These are phyloP conservation scores for Neoascochyta sp. DNA, from an alignment of 2,329 filamentous ascomycete genomes.

Conservation along the genomic window DNA sequence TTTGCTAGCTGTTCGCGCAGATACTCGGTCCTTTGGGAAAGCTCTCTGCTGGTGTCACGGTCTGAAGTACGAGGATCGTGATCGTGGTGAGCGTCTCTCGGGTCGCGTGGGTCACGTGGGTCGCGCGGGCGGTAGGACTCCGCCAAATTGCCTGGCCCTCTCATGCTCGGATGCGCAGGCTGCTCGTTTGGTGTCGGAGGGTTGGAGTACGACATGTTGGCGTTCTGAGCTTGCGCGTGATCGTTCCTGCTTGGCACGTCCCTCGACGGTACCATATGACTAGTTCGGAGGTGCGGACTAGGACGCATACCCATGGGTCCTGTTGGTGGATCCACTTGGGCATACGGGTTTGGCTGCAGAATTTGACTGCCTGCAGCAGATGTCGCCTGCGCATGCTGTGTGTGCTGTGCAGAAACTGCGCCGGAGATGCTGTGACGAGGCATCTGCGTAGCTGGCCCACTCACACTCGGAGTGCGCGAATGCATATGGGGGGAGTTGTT, in stretches of 20 bases:
- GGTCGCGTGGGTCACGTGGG: conserved; percentile 27
- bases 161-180: conserved; percentile 20
- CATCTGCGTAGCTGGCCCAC: conserved; percentile 22
- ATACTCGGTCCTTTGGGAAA: conserved; percentile 29
- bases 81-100: conserved; percentile 27
- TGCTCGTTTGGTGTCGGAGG: conserved; percentile 33
- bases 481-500: conserved; percentile 34
- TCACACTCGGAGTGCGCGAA: conserved; percentile 35
- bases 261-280: conserved; percentile 26
- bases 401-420: conserved; percentile 16
- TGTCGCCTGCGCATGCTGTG: conserved; percentile 16
- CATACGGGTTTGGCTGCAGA: conserved; percentile 38
- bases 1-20: conserved; percentile 30
- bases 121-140: conserved; percentile 31
- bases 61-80: conserved; percentile 30
- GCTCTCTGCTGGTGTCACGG: conserved; percentile 32
- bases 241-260: conserved; percentile 31
- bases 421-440: conserved; percentile 23
- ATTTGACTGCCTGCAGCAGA: conserved; percentile 25
- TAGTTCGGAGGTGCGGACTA: conserved; percentile 33
- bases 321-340: conserved; percentile 34
- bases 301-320: conserved; percentile 37
- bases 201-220: conserved; percentile 29
- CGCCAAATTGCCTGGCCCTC: conserved; percentile 18
- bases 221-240: conserved; percentile 31